These are phyloP conservation scores for Blastocystis sp. DNA, from an alignment of 352 stramenopile species.

Conservation along the genomic window DNA sequence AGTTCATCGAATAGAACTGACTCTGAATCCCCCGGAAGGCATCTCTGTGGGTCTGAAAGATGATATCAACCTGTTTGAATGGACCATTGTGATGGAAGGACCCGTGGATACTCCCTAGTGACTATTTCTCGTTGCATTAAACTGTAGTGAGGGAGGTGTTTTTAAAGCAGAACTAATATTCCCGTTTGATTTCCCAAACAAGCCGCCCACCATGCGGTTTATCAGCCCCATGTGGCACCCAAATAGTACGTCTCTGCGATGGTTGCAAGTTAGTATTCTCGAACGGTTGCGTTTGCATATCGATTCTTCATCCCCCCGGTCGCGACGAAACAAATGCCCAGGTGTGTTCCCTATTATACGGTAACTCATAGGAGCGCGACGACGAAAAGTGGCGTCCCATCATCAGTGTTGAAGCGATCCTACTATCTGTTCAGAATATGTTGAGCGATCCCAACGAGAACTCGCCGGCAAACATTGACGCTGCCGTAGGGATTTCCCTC, in stretches of 20 bases:
- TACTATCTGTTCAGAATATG: conserved; percentile 42
- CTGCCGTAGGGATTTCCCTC: not conserved
- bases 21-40: conserved; percentile 36
- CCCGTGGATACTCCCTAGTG: conserved; percentile 38
- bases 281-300: conserved; percentile 53
- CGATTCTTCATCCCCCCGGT: conserved; percentile 37
- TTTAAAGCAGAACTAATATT: conserved; percentile 51
- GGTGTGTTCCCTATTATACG: not conserved
- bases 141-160: conserved; percentile 24
- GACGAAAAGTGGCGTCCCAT: conserved; percentile 45
- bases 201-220: conserved; percentile 35
- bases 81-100: conserved; percentile 39
- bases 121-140: not conserved
- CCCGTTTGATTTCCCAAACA: conserved; percentile 21
- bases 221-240: conserved; percentile 52
- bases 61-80: conserved; percentile 32
- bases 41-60: conserved; percentile 47
- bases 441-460: conserved; percentile 35
- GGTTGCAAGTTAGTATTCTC: conserved; percentile 1
- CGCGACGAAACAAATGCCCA: not conserved
- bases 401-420: conserved; percentile 48
- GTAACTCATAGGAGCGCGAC: conserved; percentile 1
- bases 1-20: not conserved
- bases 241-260: not conserved
- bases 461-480: conserved; percentile 46